Evolutionary conservation across 2,329 filamentous ascomycete genomes (phyloP).

Genomic region (Ophiosphaerella korrae): DNA sequence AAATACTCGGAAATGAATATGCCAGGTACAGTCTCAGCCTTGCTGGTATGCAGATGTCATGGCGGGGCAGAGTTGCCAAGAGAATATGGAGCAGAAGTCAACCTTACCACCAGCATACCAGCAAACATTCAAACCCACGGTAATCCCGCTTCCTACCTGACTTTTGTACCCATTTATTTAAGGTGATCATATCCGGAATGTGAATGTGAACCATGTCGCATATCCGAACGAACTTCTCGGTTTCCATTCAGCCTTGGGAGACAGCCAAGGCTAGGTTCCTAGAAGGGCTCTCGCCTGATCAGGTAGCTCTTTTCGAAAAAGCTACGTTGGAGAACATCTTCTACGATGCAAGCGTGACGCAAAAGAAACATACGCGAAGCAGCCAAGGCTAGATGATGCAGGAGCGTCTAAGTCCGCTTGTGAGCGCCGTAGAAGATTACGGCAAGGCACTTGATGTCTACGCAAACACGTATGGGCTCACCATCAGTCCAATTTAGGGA

Average conservation of each 20-base stretch:
- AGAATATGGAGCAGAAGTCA: too few relatives aligned
- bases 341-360: conserved; percentile 20
- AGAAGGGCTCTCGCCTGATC: conserved; percentile 9
- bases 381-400: conserved; percentile 20
- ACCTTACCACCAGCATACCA: too few relatives aligned
- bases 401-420: conserved; percentile 17
- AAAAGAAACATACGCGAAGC: conserved; percentile 18
- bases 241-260: conserved; percentile 28
- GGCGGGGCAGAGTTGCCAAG: too few relatives aligned
- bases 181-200: too few relatives aligned
- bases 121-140: too few relatives aligned
- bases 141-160: too few relatives aligned
- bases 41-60: too few relatives aligned
- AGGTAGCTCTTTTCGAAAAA: conserved; percentile 13
- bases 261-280: conserved; percentile 22
- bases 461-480: conserved; percentile 16
- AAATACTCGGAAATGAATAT: too few relatives aligned
- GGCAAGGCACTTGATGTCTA: conserved; percentile 27
- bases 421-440: conserved; percentile 22
- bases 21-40: too few relatives aligned
- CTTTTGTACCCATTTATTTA: too few relatives aligned
- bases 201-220: conserved; percentile 5
- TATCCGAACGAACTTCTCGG: conserved; percentile 13
- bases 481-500: conserved; percentile 28
- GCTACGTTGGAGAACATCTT: conserved; percentile 29